A percentile compares a stretch with the other conserved stretches of the same genome.
These are phyloP conservation scores for Blastocrithidia nonstop DNA, from an alignment of 208 protist species.

Conservation along the genomic window DNA sequence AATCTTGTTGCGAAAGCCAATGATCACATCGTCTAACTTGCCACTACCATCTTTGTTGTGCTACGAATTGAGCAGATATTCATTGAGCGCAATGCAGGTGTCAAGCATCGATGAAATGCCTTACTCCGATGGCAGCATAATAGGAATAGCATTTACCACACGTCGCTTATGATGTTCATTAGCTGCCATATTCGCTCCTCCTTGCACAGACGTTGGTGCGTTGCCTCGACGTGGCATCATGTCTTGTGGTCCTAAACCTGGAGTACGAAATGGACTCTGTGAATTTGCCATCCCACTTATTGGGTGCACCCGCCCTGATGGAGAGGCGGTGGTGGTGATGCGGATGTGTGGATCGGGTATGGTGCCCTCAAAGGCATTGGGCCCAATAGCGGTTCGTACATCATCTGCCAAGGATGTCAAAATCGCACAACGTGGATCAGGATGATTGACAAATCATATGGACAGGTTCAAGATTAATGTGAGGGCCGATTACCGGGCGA, in stretches of 20 bases:
- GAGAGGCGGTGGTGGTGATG: background rate
- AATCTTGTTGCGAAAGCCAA: constrained; percentile 31
- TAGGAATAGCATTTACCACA: constrained; percentile 42
- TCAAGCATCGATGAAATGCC: constrained; percentile 61
- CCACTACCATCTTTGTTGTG: constrained; percentile 15
- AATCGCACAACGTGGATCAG: constrained; percentile 30
- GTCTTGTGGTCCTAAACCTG: background rate
- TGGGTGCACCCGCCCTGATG: background rate
- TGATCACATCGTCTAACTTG: constrained; percentile 36
- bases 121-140: constrained; percentile 43
- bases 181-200: no score
- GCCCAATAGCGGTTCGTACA: constrained; percentile 31
- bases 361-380: constrained; percentile 60
- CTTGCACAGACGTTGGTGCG: no score
- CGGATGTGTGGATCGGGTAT: constrained; percentile 16
- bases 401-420: constrained; percentile 51
- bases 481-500: constrained; percentile 41
- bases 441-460: constrained; percentile 70
- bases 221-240: background rate
- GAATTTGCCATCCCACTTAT: background rate
- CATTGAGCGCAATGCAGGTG: constrained; percentile 48
- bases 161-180: no score
- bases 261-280: no score
- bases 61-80: constrained; percentile 56
- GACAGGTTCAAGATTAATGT: constrained; percentile 66